phyloP scores from a whole-genome alignment of 2,329 filamentous ascomycete species.

The Colletotrichum incanum region DNA sequence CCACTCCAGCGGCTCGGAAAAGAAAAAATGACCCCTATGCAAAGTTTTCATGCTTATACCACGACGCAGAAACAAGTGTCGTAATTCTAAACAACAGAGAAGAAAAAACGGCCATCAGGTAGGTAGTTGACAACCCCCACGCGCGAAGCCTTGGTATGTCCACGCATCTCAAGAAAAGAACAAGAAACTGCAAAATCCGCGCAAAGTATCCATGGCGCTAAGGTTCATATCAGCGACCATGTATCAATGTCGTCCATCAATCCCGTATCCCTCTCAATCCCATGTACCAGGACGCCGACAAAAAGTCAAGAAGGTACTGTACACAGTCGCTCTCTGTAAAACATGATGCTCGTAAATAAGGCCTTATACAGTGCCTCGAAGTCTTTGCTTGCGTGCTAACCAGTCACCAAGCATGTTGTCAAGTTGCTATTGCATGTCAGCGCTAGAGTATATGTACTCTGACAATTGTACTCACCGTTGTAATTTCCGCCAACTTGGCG shows the following conservation, averaged over 20 bases:
- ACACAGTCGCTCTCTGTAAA: conserved; percentile 38
- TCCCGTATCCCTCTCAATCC: conserved; percentile 38
- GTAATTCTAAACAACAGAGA: conserved; percentile 38
- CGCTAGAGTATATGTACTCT: conserved; percentile 19
- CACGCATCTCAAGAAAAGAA: conserved; percentile 39
- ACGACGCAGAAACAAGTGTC: conserved; percentile 12
- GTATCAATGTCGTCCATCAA: conserved; percentile 41
- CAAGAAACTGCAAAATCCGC: conserved; percentile 37
- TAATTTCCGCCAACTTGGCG: conserved; percentile 88
- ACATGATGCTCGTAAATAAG: conserved; percentile 34
- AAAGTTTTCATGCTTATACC: conserved; percentile 27
- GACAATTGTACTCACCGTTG: conserved; percentile 69
- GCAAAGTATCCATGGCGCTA: conserved; percentile 44
- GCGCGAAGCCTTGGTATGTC: conserved; percentile 29
- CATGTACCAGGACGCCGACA: conserved; percentile 37
- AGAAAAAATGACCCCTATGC: conserved; percentile 19
- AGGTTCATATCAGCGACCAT: conserved; percentile 46
- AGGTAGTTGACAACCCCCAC: not conserved
- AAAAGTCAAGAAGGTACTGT: conserved; percentile 42
- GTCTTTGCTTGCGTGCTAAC: conserved; percentile 80
- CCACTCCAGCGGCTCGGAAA: conserved; percentile 19
- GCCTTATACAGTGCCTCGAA: conserved; percentile 64
- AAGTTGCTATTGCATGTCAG: conserved; percentile 71
- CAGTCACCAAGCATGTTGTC: conserved; percentile 90
- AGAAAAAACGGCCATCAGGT: not conserved